Evolutionary conservation across 83 land plant genomes (phyloP).

Genomic region (Thuja plicata): DNA sequence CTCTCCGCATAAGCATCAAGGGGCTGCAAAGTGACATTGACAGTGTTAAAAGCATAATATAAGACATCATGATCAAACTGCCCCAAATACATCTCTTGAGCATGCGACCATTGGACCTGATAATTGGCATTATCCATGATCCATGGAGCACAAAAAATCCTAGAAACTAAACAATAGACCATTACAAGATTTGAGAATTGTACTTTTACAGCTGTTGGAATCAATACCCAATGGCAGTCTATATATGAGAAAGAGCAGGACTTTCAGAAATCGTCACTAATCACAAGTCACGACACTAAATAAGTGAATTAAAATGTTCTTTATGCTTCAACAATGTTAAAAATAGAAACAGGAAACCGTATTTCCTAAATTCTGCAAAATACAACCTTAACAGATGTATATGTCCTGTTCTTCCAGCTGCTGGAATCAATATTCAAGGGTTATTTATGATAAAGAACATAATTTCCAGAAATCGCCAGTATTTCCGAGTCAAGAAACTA

Average conservation of each 20-base stretch:
- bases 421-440: not conserved
- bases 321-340: not conserved
- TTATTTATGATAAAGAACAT: not conserved
- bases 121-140: not conserved
- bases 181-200: too few relatives aligned
- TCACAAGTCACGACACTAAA: not conserved
- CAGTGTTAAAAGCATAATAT: not conserved
- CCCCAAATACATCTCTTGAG: not conserved
- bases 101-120: not conserved
- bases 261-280: not conserved
- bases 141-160: not conserved
- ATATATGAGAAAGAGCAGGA: not conserved
- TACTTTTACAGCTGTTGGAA: not conserved
- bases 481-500: not conserved
- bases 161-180: not conserved
- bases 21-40: not conserved
- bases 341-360: not conserved
- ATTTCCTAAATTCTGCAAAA: not conserved
- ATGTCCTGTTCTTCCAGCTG: too few relatives aligned
- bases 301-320: not conserved
- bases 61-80: not conserved
- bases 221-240: not conserved
- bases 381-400: too few relatives aligned
- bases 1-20: not conserved
- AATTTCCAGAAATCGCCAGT: not conserved